These are phyloP conservation scores for Pyropia yezoensis DNA, from an alignment of 23 red algal genomes.

Conservation along the genomic window DNA sequence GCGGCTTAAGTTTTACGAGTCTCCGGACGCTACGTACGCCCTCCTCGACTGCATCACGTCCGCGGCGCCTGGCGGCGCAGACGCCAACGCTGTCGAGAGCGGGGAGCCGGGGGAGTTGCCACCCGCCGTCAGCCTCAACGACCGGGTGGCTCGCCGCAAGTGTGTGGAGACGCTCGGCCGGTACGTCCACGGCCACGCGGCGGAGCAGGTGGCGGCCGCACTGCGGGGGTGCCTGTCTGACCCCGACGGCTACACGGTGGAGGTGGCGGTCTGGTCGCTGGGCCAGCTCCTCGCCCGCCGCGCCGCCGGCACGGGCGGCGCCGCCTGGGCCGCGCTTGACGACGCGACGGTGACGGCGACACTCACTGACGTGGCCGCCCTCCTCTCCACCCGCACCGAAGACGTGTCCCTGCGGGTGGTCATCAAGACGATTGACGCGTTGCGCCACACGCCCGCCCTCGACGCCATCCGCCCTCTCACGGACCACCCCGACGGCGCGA, in stretches of 20 bases:
- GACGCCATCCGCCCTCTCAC: slow-evolving; percentile 14
- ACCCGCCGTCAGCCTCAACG: slow-evolving; percentile 12
- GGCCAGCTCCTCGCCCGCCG: background rate
- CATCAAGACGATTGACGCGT: slow-evolving; percentile 41
- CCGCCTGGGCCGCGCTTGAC: background rate
- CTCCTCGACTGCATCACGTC: slow-evolving; percentile 33
- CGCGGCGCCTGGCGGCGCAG: background rate
- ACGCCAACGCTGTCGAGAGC: background rate
- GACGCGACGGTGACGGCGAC: background rate
- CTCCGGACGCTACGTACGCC: slow-evolving; percentile 13
- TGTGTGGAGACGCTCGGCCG: slow-evolving; percentile 52
- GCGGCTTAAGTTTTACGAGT: slow-evolving; percentile 65
- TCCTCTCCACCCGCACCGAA: slow-evolving; percentile 15
- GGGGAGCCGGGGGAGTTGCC: too few relatives aligned
- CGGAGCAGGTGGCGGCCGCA: slow-evolving; percentile 11
- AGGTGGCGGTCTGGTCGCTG: slow-evolving; percentile 61
- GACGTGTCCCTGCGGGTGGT: slow-evolving; percentile 30
- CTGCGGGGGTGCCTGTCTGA: slow-evolving; percentile 15
- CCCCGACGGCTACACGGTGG: slow-evolving; percentile 36
- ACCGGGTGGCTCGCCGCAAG: slow-evolving; percentile 49
- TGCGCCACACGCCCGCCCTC: slow-evolving; percentile 18
- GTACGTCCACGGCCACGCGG: slow-evolving; percentile 7
- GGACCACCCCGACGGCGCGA: slow-evolving; percentile 17
- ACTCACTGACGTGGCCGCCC: slow-evolving; percentile 10
- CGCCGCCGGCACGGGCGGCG: slow-evolving; percentile 8